These are phyloP conservation scores for Fremontodendron californicum DNA, from an alignment of 345 rosid species.

Conservation along the genomic window DNA sequence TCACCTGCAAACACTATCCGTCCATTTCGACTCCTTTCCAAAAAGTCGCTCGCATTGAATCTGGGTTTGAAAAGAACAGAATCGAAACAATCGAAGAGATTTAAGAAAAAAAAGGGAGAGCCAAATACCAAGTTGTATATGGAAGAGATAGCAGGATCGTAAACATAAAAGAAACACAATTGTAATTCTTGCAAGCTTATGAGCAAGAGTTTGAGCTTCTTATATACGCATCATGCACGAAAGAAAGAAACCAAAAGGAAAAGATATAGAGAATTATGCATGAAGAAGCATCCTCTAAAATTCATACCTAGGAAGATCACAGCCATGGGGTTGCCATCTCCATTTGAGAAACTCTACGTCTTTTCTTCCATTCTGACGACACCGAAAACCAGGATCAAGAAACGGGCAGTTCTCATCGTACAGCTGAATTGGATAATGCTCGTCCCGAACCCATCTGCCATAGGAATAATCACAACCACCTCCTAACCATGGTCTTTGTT, in stretches of 20 bases:
- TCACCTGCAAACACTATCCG: conserved; percentile 87
- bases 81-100: too few species aligned
- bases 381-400: conserved; percentile 77
- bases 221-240: too few species aligned
- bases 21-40: conserved; percentile 65
- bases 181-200: too few species aligned
- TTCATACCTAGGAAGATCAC: conserved; percentile 68
- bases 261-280: too few species aligned
- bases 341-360: conserved; percentile 62
- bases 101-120: too few species aligned
- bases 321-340: conserved; percentile 87
- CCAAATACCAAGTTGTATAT: too few species aligned
- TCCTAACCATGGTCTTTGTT: not conserved
- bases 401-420: conserved; percentile 69
- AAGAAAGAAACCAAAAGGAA: too few species aligned
- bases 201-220: too few species aligned
- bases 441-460: conserved; percentile 70
- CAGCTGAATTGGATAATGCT: conserved; percentile 19
- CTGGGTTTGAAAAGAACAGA: too few species aligned
- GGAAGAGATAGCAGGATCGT: too few species aligned
- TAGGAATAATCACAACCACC: conserved; percentile 51
- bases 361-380: conserved; percentile 54
- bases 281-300: not conserved
- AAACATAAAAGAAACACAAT: too few species aligned
- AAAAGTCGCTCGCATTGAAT: conserved; percentile 64